Base-by-base conservation (phyloP, 352 stramenopile species). In the Globisporangium yorkense region DNA sequence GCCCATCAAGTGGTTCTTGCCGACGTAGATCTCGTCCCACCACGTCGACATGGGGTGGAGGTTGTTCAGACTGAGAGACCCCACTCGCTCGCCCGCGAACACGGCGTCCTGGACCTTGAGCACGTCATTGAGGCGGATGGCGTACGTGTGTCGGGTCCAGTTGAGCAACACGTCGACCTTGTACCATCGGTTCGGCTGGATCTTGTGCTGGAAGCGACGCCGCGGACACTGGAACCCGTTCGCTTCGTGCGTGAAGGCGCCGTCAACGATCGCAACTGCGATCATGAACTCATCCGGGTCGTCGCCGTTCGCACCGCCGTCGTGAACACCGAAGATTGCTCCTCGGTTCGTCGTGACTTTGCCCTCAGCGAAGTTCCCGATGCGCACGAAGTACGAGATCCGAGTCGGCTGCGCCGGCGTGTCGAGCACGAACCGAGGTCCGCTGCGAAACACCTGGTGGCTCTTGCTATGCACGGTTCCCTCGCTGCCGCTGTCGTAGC, bases 21-120 rank as follows among this genome's bases (percentile, higher is more conserved):
- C 96, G 3, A 98, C 77, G 67, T 97, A 98, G 40, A 99, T 84
- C 61, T 99, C 96, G 71, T 99, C 96, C 78, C 97, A 98, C 90
- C 94, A 98, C 35, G 70, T 86, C 18, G 72, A 88, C 70, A 90
- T 89, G 0, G 77, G 58, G 45, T 97, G 77, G 29, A 78, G 77
- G 45, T 89, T 91, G 68, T 88, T 92, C 10, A 97, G 54, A 53
- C 90, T 95, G 9, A 97, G 50, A 0, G 66, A 65, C 5, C 54
- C 35, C 4, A 97, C 52, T 7, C 20, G 49, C 2, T 71, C 57
- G 12, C 76, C 74, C 7, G 51, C 41, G 54, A 98, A 97, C 4
- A 56, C 41, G 0, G 63, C 69, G 37, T 70, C 63, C 20, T 57
- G 52, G 2, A 97, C 89, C 41, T 88, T 74, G 16, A 92, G 65